phyloP scores from a whole-genome alignment of 140 eudicot genomes.

The Stevia rebaudiana region DNA sequence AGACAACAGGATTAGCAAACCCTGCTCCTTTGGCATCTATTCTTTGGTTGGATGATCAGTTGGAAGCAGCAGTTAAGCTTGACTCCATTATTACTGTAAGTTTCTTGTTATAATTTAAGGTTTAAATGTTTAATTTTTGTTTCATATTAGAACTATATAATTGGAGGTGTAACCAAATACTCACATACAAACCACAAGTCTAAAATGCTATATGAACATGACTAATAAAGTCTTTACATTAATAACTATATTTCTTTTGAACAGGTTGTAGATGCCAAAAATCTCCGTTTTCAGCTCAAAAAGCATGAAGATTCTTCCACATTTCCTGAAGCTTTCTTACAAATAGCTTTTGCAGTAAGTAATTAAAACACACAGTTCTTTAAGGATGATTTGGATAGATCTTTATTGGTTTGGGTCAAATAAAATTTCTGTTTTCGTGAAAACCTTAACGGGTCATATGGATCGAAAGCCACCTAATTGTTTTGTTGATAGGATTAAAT shows the following conservation, averaged over 20 bases:
- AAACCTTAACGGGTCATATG: not conserved
- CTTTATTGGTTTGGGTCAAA: not conserved
- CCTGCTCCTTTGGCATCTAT: slow-evolving; percentile 98
- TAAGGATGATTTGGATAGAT: not conserved
- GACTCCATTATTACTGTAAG: slow-evolving; percentile 89
- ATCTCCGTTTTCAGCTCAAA: slow-evolving; percentile 80
- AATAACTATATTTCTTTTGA: slow-evolving; percentile 6
- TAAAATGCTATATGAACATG: slow-evolving; percentile 1
- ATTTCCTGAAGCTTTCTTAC: slow-evolving; percentile 87
- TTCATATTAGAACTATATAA: not conserved
- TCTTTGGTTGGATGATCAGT: slow-evolving; percentile 96
- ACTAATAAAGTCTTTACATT: not conserved
- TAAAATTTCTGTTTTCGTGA: not conserved
- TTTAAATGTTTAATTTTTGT: not conserved
- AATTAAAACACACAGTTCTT: not conserved
- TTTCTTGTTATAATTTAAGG: not conserved
- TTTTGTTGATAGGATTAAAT: not conserved
- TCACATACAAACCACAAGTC: not conserved
- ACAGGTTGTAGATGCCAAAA: slow-evolving; percentile 96
- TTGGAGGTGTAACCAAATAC: not conserved
- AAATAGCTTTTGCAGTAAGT: slow-evolving; percentile 85
- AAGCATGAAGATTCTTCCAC: slow-evolving; percentile 69
- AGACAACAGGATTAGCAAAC: slow-evolving; percentile 97
- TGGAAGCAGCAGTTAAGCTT: slow-evolving; percentile 77
- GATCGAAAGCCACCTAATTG: not conserved